Evolutionary conservation across 2,329 filamentous ascomycete species (phyloP).

Genomic region (Neofusicoccum ribis): DNA sequence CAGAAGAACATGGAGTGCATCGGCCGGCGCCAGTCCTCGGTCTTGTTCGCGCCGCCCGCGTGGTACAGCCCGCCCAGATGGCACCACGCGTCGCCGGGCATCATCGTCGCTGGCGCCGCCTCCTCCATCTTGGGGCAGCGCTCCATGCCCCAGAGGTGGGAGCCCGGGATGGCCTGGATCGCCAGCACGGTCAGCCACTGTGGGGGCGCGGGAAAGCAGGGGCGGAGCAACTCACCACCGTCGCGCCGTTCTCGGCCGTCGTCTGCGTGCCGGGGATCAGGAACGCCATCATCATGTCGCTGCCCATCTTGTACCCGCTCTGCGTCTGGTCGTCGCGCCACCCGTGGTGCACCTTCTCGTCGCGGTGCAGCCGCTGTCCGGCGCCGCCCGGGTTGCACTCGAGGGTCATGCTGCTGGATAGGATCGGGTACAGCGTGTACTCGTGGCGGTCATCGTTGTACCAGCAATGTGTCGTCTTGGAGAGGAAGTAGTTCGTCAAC

Average conservation of each 20-base stretch:
- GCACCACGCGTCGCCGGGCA: slow-evolving; percentile 43
- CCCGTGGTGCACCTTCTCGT: slow-evolving; percentile 35
- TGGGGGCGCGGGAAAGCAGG: no score
- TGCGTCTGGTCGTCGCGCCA: slow-evolving; percentile 38
- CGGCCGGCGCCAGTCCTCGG: slow-evolving; percentile 21
- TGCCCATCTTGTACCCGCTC: slow-evolving; percentile 20
- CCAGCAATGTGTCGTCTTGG: slow-evolving; percentile 7
- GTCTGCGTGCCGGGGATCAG: slow-evolving; percentile 27
- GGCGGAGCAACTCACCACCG: slow-evolving; percentile 25
- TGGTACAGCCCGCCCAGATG: slow-evolving; percentile 45
- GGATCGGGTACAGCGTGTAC: slow-evolving; percentile 13
- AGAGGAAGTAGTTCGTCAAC: slow-evolving; percentile 4
- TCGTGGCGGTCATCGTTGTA: slow-evolving; percentile 12
- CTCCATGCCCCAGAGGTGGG: slow-evolving; percentile 44
- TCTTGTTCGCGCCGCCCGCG: slow-evolving; percentile 42
- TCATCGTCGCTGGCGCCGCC: slow-evolving; percentile 42
- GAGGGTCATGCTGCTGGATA: background rate
- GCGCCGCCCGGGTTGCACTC: slow-evolving; percentile 42
- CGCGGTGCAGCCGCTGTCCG: slow-evolving; percentile 42
- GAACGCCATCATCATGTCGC: slow-evolving; percentile 23
- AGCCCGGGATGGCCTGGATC: slow-evolving; percentile 38
- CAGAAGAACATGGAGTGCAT: slow-evolving; percentile 21
- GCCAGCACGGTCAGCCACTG: background rate
- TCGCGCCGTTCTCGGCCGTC: slow-evolving; percentile 45
- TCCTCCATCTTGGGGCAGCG: slow-evolving; percentile 40